A percentile compares a stretch with the other conserved stretches of the same genome.
These are phyloP conservation scores for Prototheca wickerhamii DNA, from an alignment of 163 green algal species.

Conservation along the genomic window DNA sequence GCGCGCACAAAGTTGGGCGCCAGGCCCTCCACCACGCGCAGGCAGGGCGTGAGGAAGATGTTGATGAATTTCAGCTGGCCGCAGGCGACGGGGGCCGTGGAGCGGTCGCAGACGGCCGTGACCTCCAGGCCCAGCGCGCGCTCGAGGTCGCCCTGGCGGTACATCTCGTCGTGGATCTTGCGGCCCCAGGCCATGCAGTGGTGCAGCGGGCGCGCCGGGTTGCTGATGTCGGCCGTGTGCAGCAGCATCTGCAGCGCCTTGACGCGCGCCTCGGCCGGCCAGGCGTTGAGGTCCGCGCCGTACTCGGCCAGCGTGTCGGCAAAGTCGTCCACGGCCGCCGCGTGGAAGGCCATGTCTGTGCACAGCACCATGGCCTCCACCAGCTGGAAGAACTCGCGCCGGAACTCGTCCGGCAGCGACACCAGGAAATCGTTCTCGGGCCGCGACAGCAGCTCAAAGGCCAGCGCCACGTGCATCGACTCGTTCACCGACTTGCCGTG, in stretches of 20 bases:
- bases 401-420: constrained; percentile 29
- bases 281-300: constrained; percentile 23
- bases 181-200: constrained; percentile 57
- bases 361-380: constrained; percentile 74
- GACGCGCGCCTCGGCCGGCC: constrained; percentile 28
- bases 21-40: constrained; percentile 16
- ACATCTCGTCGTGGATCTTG: constrained; percentile 67
- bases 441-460: constrained; percentile 55
- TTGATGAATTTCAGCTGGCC: constrained; percentile 48
- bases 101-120: constrained; percentile 51
- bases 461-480: constrained; percentile 65
- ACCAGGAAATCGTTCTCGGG: constrained; percentile 58
- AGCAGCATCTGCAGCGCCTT: constrained; percentile 52
- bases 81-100: constrained; percentile 50
- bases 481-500: constrained; percentile 79
- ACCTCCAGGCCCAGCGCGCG: constrained; percentile 39
- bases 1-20: constrained; percentile 24
- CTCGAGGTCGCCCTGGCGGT: constrained; percentile 62
- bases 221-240: constrained; percentile 77
- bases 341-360: constrained; percentile 85
- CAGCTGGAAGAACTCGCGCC: constrained; percentile 48
- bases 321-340: constrained; percentile 44
- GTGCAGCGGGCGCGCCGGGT: constrained; percentile 62
- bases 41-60: constrained; percentile 29
- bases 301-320: constrained; percentile 21